A percentile compares a stretch with the other conserved stretches of the same genome.
Conservation (phyloP, 2,329 filamentous ascomycete species). For the Blumeriella jaapii region DNA sequence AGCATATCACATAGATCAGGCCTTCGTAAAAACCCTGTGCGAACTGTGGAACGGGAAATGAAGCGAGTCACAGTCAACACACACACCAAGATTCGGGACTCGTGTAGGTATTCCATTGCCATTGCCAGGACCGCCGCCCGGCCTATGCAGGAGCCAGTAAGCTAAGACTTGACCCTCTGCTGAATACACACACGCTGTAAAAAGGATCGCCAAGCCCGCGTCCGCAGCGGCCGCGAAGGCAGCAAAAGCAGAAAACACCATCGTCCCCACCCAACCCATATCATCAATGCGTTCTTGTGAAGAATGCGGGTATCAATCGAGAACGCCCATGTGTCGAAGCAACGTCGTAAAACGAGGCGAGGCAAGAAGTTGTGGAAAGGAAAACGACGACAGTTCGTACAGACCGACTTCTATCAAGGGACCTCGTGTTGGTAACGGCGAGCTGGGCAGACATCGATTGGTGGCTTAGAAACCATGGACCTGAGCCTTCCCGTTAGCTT, state of each 20-base stretch:
- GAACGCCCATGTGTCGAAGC: constrained; percentile 26
- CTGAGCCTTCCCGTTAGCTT: constrained; percentile 19
- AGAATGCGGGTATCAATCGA: constrained; percentile 27
- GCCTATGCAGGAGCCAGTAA: too few species aligned
- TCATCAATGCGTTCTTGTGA: constrained; percentile 23
- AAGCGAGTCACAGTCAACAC: too few species aligned
- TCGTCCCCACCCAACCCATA: constrained; percentile 15
- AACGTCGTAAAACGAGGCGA: constrained; percentile 19
- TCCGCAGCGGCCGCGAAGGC: too few species aligned
- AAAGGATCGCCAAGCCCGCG: constrained; percentile 11
- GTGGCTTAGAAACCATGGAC: constrained; percentile 56
- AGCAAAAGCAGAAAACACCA: constrained; percentile 14
- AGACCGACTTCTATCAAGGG: constrained; percentile 25
- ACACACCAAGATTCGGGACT: too few species aligned
- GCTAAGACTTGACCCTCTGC: too few species aligned
- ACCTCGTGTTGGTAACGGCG: constrained; percentile 21
- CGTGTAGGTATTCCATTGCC: too few species aligned
- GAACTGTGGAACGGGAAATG: too few species aligned
- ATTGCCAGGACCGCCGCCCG: too few species aligned
- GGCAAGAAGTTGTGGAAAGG: constrained; percentile 26
- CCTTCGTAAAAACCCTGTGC: too few species aligned
- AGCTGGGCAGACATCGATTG: constrained; percentile 29
- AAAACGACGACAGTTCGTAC: constrained; percentile 9
- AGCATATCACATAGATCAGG: too few species aligned
- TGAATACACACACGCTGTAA: constrained; percentile 13